Conservation (phyloP, 179 eudicot species). For the Spergularia azorica region DNA sequence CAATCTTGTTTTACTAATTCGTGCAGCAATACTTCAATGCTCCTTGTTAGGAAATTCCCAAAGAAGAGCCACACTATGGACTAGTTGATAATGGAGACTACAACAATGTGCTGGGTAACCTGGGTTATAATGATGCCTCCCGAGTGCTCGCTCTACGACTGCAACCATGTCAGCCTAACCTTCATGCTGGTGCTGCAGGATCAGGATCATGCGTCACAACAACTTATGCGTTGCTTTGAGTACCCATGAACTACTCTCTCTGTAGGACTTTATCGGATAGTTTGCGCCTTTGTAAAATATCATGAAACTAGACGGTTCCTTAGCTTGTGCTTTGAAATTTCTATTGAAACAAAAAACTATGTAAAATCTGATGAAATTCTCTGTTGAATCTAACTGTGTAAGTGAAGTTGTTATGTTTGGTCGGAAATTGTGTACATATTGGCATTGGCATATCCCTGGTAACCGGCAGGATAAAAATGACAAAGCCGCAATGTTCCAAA, state of each 20-base stretch:
- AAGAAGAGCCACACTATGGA: slow-evolving; percentile 70
- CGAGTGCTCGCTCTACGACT: slow-evolving; percentile 49
- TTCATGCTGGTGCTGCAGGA: slow-evolving; percentile 47
- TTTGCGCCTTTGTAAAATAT: background rate
- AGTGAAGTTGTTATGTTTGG: too few species aligned
- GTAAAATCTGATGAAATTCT: too few species aligned
- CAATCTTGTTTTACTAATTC: background rate
- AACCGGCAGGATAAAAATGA: too few species aligned
- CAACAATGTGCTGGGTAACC: slow-evolving; percentile 40
- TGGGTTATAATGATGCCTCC: slow-evolving; percentile 41
- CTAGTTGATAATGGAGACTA: slow-evolving; percentile 68
- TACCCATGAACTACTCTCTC: background rate
- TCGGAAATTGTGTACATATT: too few species aligned
- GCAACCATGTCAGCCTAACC: slow-evolving; percentile 43
- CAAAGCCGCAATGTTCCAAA: too few species aligned
- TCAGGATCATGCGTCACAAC: slow-evolving; percentile 60
- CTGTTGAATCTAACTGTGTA: too few species aligned
- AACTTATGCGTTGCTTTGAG: slow-evolving; percentile 54
- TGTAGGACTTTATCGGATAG: background rate
- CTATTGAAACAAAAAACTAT: too few species aligned
- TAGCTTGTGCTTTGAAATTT: background rate
- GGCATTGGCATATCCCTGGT: too few species aligned
- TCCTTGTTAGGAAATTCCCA: slow-evolving; percentile 42
- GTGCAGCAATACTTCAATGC: background rate
- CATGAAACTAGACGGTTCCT: background rate